Conservation (phyloP, 805 yeast species). For the Saccharomycopsis lassenensis region DNA sequence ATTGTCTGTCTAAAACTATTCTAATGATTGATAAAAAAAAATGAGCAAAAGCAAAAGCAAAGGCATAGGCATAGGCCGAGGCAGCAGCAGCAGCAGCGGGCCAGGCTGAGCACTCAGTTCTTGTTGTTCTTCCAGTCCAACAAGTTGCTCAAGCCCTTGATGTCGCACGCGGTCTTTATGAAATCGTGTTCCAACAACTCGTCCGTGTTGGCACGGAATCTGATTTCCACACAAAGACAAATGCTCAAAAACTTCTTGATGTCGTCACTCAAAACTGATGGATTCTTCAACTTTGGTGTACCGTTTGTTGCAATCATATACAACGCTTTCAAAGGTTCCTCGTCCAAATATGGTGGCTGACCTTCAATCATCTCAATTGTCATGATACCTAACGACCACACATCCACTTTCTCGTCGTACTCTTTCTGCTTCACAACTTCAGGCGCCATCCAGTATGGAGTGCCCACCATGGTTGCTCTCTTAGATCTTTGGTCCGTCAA, state of each 20-base stretch:
- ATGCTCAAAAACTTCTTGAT: constrained; percentile 81
- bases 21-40: too few relatives aligned
- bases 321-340: constrained; percentile 87
- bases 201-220: constrained; percentile 81
- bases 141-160: constrained; percentile 47
- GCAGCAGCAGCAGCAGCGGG: too few relatives aligned
- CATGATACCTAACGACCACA: constrained; percentile 98
- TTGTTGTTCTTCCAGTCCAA: constrained; percentile 37
- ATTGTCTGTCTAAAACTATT: too few relatives aligned
- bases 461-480: constrained; percentile 97
- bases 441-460: constrained; percentile 99
- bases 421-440: constrained; percentile 93
- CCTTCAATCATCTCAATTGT: constrained; percentile 98
- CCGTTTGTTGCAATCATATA: constrained; percentile 95
- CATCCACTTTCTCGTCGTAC: constrained; percentile 93
- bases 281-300: constrained; percentile 86
- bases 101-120: too few relatives aligned
- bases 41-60: too few relatives aligned
- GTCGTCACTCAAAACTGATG: constrained; percentile 63
- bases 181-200: constrained; percentile 74
- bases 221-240: constrained; percentile 89
- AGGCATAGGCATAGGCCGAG: too few relatives aligned
- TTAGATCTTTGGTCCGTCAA: constrained; percentile 69
- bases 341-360: constrained; percentile 96
- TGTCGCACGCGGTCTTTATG: constrained; percentile 50